Evolutionary conservation across 441 rosid genomes (phyloP).

Genomic region (Rhodomyrtus psidioides): DNA sequence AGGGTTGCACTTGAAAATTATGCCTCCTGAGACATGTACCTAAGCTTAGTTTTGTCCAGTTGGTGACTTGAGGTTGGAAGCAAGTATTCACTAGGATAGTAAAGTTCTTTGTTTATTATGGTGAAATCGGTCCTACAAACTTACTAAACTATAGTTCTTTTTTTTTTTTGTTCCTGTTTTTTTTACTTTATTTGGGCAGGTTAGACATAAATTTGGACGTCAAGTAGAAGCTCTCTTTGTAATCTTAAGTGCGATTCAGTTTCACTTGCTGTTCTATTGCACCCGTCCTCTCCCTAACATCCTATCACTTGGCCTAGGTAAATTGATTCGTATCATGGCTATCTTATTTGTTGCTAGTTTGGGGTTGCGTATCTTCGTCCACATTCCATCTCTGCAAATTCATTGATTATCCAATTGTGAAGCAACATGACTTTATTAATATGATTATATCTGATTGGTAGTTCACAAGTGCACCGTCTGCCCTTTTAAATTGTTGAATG

Average conservation of each 20-base stretch:
- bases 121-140: background rate
- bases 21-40: background rate
- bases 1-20: background rate
- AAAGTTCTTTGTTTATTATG: background rate
- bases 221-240: slow-evolving; percentile 95
- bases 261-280: slow-evolving; percentile 91
- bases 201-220: slow-evolving; percentile 65
- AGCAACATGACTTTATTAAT: background rate
- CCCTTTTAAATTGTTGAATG: background rate
- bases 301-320: slow-evolving; percentile 82
- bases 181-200: slow-evolving; percentile 30
- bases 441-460: background rate
- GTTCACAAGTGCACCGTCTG: background rate
- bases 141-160: background rate
- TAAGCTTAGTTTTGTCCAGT: background rate
- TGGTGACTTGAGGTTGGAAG: background rate
- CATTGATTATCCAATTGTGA: background rate
- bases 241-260: slow-evolving; percentile 68
- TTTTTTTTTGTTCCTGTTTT: background rate
- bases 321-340: background rate
- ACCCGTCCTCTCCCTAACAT: slow-evolving; percentile 90
- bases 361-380: background rate
- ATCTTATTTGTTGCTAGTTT: slow-evolving; percentile 11
- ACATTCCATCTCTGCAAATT: background rate
- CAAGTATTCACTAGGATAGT: background rate